Evolutionary conservation across 106 monocot species (phyloP), one percentile per base, ranked within the genome.

Genomic region (Vanilla planifolia): DNA sequence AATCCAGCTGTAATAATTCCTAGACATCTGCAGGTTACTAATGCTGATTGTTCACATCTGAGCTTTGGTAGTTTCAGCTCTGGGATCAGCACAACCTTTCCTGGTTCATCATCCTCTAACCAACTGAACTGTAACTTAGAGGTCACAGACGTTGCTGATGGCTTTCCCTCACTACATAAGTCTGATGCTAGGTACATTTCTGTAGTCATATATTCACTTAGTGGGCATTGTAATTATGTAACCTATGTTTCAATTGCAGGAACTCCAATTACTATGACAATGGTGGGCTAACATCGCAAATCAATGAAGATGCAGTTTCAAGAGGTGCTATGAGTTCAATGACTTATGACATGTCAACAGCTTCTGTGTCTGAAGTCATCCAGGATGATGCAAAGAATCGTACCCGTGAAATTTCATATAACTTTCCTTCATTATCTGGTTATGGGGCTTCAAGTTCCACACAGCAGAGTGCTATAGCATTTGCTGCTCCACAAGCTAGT

Each of bases 61-160:
- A 96, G 91, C 70, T 96, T 96, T 65, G 96, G 96, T 57, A 96
- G 91, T 70, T 96, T 91, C 65, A 78, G 77, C 33, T 91, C 96
- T 71, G 79, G 77, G 45, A 59, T 71, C 11, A 65, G 67, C 69
- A 66, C 77, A 42, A 25, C 70, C 25, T 81, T 83, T 69, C 52
- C 89, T 55, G 90, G 86, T 36, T 67, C 77, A 51, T 77, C 79
- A 67, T 42, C 59, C 33, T 70, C 78, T 55, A 81, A 80, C 6
- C 44, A 65, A 6, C 59, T 51, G 16, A 47, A 74, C 30, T 59
- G 55, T 51, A 76, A 68, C 51, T 62, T 73, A 37, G 96, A 96
- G 43, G 65, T 60, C 33, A 33, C 81, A 1, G 51, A 74, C 22
- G 58, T 69, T 65, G 10, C 67, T 48, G 74, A 84, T 39, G 75